A percentile compares a stretch with the other conserved stretches of the same genome.
These are phyloP conservation scores for Albizia julibrissin DNA, from an alignment of 306 rosid genomes.

Conservation along the genomic window DNA sequence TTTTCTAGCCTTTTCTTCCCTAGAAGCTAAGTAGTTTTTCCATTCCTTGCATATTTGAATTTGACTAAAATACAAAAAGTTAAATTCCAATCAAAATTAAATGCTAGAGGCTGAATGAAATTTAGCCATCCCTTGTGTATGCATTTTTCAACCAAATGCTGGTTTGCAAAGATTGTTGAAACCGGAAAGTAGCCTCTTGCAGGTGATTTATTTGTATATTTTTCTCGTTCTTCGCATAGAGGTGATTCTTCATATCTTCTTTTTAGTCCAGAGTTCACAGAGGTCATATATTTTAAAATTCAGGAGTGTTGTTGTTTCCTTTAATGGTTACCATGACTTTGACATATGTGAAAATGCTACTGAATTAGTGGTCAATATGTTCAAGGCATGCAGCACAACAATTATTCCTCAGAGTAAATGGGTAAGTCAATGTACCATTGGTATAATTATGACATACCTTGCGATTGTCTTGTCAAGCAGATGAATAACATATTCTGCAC, in stretches of 20 bases:
- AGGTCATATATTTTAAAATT: neutral
- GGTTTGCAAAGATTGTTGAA: neutral
- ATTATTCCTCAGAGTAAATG: neutral
- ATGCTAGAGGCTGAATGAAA: neutral
- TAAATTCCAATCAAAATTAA: neutral
- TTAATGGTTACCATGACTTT: neutral
- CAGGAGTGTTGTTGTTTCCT: neutral
- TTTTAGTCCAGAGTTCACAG: neutral
- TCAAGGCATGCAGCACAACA: no score
- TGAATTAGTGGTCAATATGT: neutral
- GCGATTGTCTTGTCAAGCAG: constrained; percentile 79
- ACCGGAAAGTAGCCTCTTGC: neutral
- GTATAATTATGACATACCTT: constrained; percentile 58
- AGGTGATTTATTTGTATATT: neutral
- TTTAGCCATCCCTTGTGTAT: neutral
- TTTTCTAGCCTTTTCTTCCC: neutral
- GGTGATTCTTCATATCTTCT: neutral
- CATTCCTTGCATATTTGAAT: neutral
- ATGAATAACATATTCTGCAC: constrained; percentile 77
- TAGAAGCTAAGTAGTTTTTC: neutral
- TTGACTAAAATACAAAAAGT: neutral
- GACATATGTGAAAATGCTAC: neutral
- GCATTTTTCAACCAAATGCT: neutral
- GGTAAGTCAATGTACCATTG: constrained; percentile 4
- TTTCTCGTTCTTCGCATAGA: neutral